Conservation (phyloP, 2,329 filamentous ascomycete species). For the Diaporthe longicolla region DNA sequence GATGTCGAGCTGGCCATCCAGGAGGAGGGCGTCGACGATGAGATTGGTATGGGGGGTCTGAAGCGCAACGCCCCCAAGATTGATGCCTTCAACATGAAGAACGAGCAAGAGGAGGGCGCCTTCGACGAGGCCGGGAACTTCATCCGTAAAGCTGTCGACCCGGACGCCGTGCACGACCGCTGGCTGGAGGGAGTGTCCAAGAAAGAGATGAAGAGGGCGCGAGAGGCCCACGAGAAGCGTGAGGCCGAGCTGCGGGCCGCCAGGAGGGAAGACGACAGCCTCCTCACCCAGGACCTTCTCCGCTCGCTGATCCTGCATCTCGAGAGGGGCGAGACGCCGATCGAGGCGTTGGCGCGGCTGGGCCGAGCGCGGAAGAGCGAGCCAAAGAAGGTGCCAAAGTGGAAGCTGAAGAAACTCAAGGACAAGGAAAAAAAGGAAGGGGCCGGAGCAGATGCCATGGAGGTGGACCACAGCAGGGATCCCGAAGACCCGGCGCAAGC, state of each 20-base stretch:
- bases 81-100: constrained; percentile 94
- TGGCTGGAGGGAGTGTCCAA: constrained; percentile 96
- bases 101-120: constrained; percentile 90
- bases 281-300: constrained; percentile 85
- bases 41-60: constrained; percentile 89
- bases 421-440: constrained; percentile 60
- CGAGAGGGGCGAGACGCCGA: constrained; percentile 84
- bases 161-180: constrained; percentile 89
- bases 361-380: constrained; percentile 75
- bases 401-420: constrained; percentile 79
- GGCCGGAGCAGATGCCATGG: constrained; percentile 70
- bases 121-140: constrained; percentile 95
- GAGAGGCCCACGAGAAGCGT: constrained; percentile 87
- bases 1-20: constrained; percentile 81
- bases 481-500: constrained; percentile 78
- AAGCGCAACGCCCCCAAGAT: constrained; percentile 95
- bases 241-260: constrained; percentile 82
- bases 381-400: constrained; percentile 71
- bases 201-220: constrained; percentile 91
- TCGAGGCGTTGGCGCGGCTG: constrained; percentile 89
- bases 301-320: constrained; percentile 79
- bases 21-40: constrained; percentile 85
- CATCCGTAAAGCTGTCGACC: constrained; percentile 88
- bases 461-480: constrained; percentile 72
- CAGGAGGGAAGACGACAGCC: constrained; percentile 85